These are phyloP conservation scores for Gloeophyllum trabeum DNA, from an alignment of 768 basidiomycete species.

Conservation along the genomic window DNA sequence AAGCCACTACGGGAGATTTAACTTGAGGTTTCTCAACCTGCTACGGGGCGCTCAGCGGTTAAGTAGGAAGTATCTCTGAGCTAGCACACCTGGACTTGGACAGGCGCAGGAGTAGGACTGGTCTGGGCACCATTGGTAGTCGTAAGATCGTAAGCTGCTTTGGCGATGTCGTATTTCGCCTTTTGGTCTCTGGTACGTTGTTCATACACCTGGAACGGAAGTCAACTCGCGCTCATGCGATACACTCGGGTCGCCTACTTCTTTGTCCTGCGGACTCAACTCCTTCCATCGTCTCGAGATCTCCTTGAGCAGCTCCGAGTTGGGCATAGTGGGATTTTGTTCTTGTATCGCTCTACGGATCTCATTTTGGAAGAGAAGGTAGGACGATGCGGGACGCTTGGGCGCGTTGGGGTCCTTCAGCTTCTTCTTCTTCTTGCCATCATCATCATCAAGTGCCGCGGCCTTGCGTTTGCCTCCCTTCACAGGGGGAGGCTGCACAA, in stretches of 20 bases:
- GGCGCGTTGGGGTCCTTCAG: constrained; percentile 87
- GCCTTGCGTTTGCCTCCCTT: constrained; percentile 48
- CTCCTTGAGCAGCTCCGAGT: constrained; percentile 60
- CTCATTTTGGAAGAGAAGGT: constrained; percentile 91
- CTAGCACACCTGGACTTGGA: too few relatives aligned
- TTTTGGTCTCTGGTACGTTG: constrained; percentile 12
- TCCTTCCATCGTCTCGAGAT: constrained; percentile 68
- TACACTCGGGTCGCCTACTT: too few relatives aligned
- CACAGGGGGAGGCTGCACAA: constrained; percentile 9
- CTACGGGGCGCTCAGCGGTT: too few relatives aligned
- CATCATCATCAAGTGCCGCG: too few relatives aligned
- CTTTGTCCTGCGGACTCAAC: constrained; percentile 59
- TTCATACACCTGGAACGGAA: constrained; percentile 4
- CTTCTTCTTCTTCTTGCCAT: constrained; percentile 50
- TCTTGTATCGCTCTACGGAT: constrained; percentile 65
- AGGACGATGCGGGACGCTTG: constrained; percentile 86
- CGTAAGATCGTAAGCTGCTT: constrained; percentile 7
- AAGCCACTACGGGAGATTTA: too few relatives aligned
- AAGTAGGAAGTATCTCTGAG: too few relatives aligned
- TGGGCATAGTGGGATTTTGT: constrained; percentile 48
- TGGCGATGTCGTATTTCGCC: constrained; percentile 10
- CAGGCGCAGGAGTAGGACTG: constrained; percentile 14
- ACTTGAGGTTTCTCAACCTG: too few relatives aligned
- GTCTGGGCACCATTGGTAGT: background rate
- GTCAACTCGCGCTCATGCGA: too few relatives aligned